Evolutionary conservation across 371 early-diverging fungal species (phyloP), one percentile per base, ranked within the genome.

Genomic region (Lichtheimia hyalospora): DNA sequence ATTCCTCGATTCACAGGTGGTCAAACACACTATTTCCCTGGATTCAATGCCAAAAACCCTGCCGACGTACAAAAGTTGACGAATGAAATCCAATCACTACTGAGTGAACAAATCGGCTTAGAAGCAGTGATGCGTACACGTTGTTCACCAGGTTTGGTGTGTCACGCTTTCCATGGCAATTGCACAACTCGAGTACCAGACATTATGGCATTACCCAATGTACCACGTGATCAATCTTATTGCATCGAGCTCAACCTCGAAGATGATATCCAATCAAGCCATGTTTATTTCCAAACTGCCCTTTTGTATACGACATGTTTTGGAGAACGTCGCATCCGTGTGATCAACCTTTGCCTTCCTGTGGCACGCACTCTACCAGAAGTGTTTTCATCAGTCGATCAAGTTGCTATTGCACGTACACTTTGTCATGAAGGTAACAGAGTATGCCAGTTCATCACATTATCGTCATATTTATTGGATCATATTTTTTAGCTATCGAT

Each of bases 251-350:
- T 92, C 41, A 82, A 74, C 24, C 75, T 96, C 43, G 89, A 90
- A 44, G 92, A 94, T 51, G 84, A 82, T n/a, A 69, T 95, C 28
- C 79, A 81, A 21, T 63, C 78, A 8, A 69, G 82, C 0, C 77
- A 84, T 8, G 84, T 88, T 21, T 94, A 86, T 69, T 92, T 99
- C 86, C 99, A 99, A 77, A 92, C 98, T 3, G 99, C 99, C 1
- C 73, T 99, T 41, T 77, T 99, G 49, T 93, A 97, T 64, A 98
- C 97, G 3, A 90, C 90, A 1, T 80, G 85, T 27, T 81, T 71
- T 56, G 89, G 89, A 20, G 97, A 97, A 73, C 88, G 99, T 27
- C 90, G 97, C 43, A 99, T 99, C 66, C 88, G 99, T 53, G 96
- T 99, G 1, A 70, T 97, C 44, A 99, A 97, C 1, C 74, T 95